phyloP scores from a whole-genome alignment of 345 rosid genomes.

The Rhizophora mangle region DNA sequence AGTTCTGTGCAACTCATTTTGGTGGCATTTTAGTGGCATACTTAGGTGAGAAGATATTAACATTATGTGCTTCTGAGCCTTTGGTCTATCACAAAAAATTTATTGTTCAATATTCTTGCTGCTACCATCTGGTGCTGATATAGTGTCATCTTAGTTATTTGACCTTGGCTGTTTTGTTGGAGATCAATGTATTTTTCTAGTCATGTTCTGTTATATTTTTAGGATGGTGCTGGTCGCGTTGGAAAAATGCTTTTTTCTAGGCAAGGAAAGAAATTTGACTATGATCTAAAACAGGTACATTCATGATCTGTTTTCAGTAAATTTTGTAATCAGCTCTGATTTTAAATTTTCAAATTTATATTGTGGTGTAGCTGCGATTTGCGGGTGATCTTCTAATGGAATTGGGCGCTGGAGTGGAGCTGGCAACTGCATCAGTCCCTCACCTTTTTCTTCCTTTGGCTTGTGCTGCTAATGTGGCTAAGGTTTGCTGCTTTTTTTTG shows the following conservation, averaged over 20 bases:
- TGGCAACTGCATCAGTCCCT: constrained; percentile 87
- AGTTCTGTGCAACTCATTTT: no score
- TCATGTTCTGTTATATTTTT: constrained; percentile 10
- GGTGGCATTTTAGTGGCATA: no score
- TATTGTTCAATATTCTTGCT: no score
- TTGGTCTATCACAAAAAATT: no score
- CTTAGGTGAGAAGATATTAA: no score
- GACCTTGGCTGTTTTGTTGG: background rate
- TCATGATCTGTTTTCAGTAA: background rate
- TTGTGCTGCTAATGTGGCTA: constrained; percentile 93
- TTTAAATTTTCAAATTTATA: constrained; percentile 15
- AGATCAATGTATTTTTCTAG: background rate
- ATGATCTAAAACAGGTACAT: constrained; percentile 87
- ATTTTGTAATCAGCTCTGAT: background rate
- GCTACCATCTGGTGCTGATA: background rate
- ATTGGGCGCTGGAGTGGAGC: constrained; percentile 96
- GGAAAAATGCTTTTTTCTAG: constrained; percentile 96
- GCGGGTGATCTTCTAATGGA: constrained; percentile 95
- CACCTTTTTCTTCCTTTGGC: constrained; percentile 98
- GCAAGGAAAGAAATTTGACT: constrained; percentile 97
- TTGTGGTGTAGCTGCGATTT: constrained; percentile 60
- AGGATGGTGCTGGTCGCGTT: constrained; percentile 99
- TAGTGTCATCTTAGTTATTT: background rate
- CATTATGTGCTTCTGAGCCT: no score
- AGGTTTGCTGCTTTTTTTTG: constrained; percentile 43